Evolutionary conservation across 306 rosid genomes (phyloP), one percentile per base, ranked within the genome.

Genomic region (Aeschynomene evenia): DNA sequence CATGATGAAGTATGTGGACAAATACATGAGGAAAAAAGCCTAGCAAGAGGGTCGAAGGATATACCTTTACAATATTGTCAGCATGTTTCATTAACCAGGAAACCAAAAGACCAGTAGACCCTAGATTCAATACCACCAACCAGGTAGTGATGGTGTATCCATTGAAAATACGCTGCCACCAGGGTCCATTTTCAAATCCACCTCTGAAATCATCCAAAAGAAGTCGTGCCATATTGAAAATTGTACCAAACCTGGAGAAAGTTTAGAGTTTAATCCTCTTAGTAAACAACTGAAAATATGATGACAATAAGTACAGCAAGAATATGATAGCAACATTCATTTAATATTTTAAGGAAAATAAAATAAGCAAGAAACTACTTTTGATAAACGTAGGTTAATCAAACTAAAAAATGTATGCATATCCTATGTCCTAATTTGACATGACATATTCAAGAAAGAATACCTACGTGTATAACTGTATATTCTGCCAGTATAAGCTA

Each of bases 11-110:
- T 16, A 48, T 22, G 58, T 43, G 34, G 24, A 77, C 24, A 66
- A 55, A 63, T 65, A 45, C 9, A 23, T 26, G 56, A 21, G 28
- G 39, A 55, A 75, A 56, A 78, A 21, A 45, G 21, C 69, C 36
- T 40, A 15, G 72, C 55, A 58, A 58, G 69, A 57, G 66, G 34
- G 50, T 33, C 7, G 11, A 65, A 26, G 52, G 60, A 64, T 36
- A 42, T 63, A 86, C 98, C 96, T 93, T 93, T 20, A 93, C 96
- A 82, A 93, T 93, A 76, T 93, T 93, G 82, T 93, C 98, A 21
- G 98, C 98, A 70, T 93, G 85, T 74, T 93, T 93, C 96, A 93
- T 93, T 79, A 93, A 71, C 98, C 98, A 93, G 63, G 98, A 93
- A 77, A 88, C 96, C 54, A 90, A 69, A 83, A 93, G 87, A 69